These are phyloP conservation scores for Fraxinus angustifolia DNA, from an alignment of 305 asterid species.

Conservation along the genomic window DNA sequence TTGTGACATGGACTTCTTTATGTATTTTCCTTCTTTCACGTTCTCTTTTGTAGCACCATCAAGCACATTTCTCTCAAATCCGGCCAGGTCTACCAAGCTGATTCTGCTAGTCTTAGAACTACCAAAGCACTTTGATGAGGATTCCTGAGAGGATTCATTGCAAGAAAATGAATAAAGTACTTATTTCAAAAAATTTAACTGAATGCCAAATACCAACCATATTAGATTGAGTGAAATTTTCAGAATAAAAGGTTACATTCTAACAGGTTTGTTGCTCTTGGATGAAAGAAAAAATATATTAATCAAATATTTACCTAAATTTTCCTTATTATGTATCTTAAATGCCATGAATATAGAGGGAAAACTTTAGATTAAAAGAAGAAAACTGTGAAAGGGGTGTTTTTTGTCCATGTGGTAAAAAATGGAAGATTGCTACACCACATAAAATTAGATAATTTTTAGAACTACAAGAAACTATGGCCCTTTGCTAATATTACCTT, in stretches of 20 bases:
- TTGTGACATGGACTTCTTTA: slow-evolving; percentile 81
- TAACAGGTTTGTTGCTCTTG: not conserved
- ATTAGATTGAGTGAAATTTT: not conserved
- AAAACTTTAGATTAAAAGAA: not conserved
- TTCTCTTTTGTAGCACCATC: slow-evolving; percentile 64
- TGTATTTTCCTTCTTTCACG: slow-evolving; percentile 70
- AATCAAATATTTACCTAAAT: not conserved
- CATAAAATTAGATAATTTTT: not conserved
- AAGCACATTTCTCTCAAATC: slow-evolving; percentile 57
- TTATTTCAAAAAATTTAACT: not conserved
- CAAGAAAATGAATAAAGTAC: not conserved
- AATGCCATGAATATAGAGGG: not conserved
- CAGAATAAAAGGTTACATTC: not conserved
- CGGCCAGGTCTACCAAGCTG: slow-evolving; percentile 88
- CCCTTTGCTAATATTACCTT: slow-evolving; percentile 47
- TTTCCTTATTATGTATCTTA: not conserved
- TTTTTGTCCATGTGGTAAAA: not conserved
- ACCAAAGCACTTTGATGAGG: slow-evolving; percentile 85
- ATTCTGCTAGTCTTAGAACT: slow-evolving; percentile 86
- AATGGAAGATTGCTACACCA: not conserved
- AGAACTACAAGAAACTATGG: not conserved
- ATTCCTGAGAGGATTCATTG: slow-evolving; percentile 45
- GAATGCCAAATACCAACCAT: not conserved
- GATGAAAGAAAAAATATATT: not conserved
- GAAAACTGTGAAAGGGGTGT: not conserved